Percentiles rank a stretch among this genome's conserved stretches.
These are phyloP conservation scores for Epichloe festucae DNA, from an alignment of 2,329 filamentous ascomycete species.

Conservation along the genomic window DNA sequence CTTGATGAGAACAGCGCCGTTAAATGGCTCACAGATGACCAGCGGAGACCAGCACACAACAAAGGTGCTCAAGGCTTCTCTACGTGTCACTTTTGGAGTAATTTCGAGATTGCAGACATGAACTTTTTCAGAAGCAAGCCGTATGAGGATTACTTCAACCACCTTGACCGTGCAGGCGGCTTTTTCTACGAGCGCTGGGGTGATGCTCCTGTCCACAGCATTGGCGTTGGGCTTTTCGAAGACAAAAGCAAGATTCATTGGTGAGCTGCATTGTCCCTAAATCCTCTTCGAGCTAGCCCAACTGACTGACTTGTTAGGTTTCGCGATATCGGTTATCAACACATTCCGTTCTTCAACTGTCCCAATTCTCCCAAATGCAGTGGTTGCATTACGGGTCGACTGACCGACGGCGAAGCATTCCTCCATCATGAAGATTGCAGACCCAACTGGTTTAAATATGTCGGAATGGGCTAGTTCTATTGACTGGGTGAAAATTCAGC, in stretches of 20 bases:
- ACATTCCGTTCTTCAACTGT: conserved; percentile 98
- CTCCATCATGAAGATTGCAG: conserved; percentile 86
- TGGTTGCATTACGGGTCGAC: conserved; percentile 72
- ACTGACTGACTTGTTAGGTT: conserved; percentile 53
- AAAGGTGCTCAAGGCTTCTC: conserved; percentile 80
- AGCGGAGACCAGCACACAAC: conserved; percentile 67
- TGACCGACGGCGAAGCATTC: conserved; percentile 80
- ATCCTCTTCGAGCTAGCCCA: too few species aligned
- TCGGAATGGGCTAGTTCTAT: conserved; percentile 55
- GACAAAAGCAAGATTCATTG: conserved; percentile 86
- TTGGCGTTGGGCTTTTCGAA: conserved; percentile 84
- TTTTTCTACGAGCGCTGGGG: conserved; percentile 99
- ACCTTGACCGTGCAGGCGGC: conserved; percentile 88
- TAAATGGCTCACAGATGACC: conserved; percentile 72
- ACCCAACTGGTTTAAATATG: conserved; percentile 94
- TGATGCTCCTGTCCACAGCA: conserved; percentile 91
- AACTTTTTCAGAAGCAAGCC: conserved; percentile 80
- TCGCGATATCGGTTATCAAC: conserved; percentile 96
- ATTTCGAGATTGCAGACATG: conserved; percentile 94
- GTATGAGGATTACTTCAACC: conserved; percentile 93
- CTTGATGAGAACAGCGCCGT: conserved; percentile 75
- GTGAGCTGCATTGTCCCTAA: conserved; percentile 36
- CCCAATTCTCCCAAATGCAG: conserved; percentile 91
- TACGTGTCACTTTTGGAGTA: conserved; percentile 98
- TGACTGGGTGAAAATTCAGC: background rate